These are phyloP conservation scores for Wallacemonas sp. DNA, from an alignment of 208 protist species.

Conservation along the genomic window DNA sequence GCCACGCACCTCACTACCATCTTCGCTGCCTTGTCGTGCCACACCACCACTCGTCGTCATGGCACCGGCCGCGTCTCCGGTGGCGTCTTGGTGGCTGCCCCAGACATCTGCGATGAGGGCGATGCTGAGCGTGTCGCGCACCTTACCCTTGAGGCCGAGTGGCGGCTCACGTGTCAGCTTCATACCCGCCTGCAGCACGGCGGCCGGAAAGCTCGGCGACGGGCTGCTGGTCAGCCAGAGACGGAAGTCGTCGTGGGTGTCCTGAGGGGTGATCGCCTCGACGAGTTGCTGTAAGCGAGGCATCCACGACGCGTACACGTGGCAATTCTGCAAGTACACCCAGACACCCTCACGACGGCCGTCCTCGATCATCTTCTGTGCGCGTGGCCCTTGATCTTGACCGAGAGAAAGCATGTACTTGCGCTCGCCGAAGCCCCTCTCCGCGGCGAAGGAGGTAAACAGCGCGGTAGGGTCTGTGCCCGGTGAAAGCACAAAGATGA, in stretches of 20 bases:
- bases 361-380: constrained; percentile 84
- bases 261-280: constrained; percentile 67
- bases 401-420: constrained; percentile 93
- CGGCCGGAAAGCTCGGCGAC: constrained; percentile 86
- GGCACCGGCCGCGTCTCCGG: background rate
- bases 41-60: too few relatives aligned
- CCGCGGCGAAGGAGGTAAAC: constrained; percentile 90
- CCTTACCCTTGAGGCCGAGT: constrained; percentile 92
- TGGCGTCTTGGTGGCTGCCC: constrained; percentile 18
- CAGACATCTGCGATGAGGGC: constrained; percentile 60
- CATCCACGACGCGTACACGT: constrained; percentile 95
- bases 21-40: background rate
- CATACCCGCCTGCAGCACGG: constrained; percentile 93
- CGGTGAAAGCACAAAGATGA: constrained; percentile 94
- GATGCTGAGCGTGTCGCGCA: constrained; percentile 74
- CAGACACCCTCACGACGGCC: constrained; percentile 82
- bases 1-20: constrained; percentile 1
- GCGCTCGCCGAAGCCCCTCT: constrained; percentile 80
- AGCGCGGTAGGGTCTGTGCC: constrained; percentile 92
- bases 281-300: constrained; percentile 89
- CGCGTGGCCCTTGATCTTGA: constrained; percentile 93
- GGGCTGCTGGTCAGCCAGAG: constrained; percentile 96
- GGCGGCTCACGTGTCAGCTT: constrained; percentile 97
- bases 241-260: constrained; percentile 90
- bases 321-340: constrained; percentile 97